Percentiles rank a stretch among this genome's conserved stretches.
These are phyloP conservation scores for Fragilaria radians DNA, from an alignment of 108 stramenopile species.

Conservation along the genomic window DNA sequence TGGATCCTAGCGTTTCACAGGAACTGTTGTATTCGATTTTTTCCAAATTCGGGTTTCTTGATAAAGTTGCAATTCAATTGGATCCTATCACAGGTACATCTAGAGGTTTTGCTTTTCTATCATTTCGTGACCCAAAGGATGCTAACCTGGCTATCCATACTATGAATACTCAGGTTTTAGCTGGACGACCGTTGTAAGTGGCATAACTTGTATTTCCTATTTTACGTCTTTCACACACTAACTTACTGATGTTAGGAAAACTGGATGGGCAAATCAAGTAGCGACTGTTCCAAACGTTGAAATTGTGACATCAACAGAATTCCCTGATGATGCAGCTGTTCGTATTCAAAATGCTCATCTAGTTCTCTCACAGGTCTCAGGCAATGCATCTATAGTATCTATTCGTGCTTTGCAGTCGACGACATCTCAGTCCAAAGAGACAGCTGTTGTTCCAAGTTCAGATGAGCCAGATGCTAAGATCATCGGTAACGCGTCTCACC, in stretches of 20 bases:
- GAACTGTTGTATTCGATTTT: constrained; percentile 68
- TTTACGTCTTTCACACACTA: constrained; percentile 2
- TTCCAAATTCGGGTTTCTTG: constrained; percentile 70
- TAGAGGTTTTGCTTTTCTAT: constrained; percentile 74
- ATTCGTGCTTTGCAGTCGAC: constrained; percentile 4
- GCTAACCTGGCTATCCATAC: constrained; percentile 84
- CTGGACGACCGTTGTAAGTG: constrained; percentile 24
- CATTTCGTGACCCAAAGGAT: constrained; percentile 65
- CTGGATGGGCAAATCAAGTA: constrained; percentile 82
- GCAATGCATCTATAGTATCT: constrained; percentile 23
- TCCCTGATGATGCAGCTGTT: constrained; percentile 67
- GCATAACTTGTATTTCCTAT: not conserved
- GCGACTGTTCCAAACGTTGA: constrained; percentile 35
- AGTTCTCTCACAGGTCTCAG: constrained; percentile 33
- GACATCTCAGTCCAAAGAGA: not conserved
- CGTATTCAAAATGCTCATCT: constrained; percentile 50
- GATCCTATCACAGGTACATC: constrained; percentile 54
- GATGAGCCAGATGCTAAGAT: constrained; percentile 10
- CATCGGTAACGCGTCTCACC: constrained; percentile 15
- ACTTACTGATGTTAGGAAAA: constrained; percentile 34
- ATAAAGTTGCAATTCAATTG: constrained; percentile 61
- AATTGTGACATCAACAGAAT: constrained; percentile 51
- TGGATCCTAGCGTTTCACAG: constrained; percentile 62
- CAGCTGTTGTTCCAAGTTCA: too few species aligned
- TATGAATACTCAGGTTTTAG: constrained; percentile 70